Evolutionary conservation across 2,329 filamentous ascomycete genomes (phyloP), one percentile per base, ranked within the genome.

Genomic region (Metarhizium robertsii): DNA sequence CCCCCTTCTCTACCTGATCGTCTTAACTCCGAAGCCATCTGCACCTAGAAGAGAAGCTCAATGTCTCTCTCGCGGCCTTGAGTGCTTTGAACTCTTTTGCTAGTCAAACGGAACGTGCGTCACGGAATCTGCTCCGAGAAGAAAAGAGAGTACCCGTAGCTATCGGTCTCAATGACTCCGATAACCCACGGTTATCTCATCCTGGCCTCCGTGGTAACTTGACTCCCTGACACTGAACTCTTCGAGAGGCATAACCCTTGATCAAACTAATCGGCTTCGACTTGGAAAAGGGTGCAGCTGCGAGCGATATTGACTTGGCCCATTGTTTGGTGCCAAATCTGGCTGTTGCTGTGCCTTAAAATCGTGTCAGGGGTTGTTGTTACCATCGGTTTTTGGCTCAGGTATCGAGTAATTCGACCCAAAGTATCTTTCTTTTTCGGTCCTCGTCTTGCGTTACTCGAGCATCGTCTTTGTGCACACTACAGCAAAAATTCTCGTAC

Each of bases 161-260:
- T 45, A 42, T 45, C 52, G 52, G 52, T 45, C 55, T 61, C 72
- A 76, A 81, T 82, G 79, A 80, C 77, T 73, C 73, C 71, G 74
- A 79, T 78, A 79, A 79, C 74, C 71, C 71, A 74, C 69, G 73
- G 78, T 78, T 79, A 80, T 80, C 77, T 81, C 65, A 73, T 79
- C 67, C 72, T 79, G 62, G 72, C 70, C 67, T 75, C 77, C 60
- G 74, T 80, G 67, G 70, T 79, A 69, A 79, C 77, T 68, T 79
- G 64, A 79, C 52, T 56, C 11, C 38, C 38, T 40, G 38, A 40
- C 38, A 53, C 48, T 36, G 45, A 46, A 52, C 51, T 42, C 34
- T 30, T n/a, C 40, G 55, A 32, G 25, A 48, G 45, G 8, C 25
- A 50, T 45, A 18, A 25, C 13, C 13, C 34, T 36, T 29, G 6